Conservation (phyloP, 495 filamentous ascomycete species). For the Cercophora newfieldiana region DNA sequence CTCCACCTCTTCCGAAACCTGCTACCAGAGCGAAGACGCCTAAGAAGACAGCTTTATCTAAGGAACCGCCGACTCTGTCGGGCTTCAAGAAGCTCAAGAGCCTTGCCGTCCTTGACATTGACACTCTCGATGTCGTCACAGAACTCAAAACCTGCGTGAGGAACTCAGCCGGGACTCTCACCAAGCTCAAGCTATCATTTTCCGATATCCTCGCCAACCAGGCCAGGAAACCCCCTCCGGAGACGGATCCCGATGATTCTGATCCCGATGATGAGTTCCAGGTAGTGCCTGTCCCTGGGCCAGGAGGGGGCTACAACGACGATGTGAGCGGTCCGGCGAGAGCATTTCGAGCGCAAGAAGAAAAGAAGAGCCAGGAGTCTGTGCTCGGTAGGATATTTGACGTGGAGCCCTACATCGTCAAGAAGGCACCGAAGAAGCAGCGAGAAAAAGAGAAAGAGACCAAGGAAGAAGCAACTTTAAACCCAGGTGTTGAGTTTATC, state of each 20-base stretch:
- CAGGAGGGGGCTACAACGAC: constrained; percentile 21
- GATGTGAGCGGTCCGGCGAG: constrained; percentile 40
- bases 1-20: constrained; percentile 27
- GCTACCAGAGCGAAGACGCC: constrained; percentile 22
- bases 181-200: constrained; percentile 57
- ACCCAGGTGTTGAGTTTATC: constrained; percentile 41
- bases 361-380: constrained; percentile 54
- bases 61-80: constrained; percentile 51
- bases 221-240: constrained; percentile 52
- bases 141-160: constrained; percentile 56
- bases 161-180: constrained; percentile 51
- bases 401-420: constrained; percentile 38
- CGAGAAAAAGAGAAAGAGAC: constrained; percentile 33
- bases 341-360: constrained; percentile 46
- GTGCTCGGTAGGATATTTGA: constrained; percentile 57
- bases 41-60: constrained; percentile 23
- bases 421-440: constrained; percentile 26
- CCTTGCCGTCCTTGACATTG: constrained; percentile 58
- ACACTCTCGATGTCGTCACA: constrained; percentile 52
- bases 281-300: constrained; percentile 25
- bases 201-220: constrained; percentile 51
- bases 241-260: constrained; percentile 52
- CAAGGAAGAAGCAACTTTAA: constrained; percentile 25
- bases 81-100: constrained; percentile 57
- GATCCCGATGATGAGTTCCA: constrained; percentile 51